A percentile compares a stretch with the other conserved stretches of the same genome.
Evolutionary conservation across 192 early-diverging fungal genomes (phyloP).

Genomic region (Diversispora epigaea): DNA sequence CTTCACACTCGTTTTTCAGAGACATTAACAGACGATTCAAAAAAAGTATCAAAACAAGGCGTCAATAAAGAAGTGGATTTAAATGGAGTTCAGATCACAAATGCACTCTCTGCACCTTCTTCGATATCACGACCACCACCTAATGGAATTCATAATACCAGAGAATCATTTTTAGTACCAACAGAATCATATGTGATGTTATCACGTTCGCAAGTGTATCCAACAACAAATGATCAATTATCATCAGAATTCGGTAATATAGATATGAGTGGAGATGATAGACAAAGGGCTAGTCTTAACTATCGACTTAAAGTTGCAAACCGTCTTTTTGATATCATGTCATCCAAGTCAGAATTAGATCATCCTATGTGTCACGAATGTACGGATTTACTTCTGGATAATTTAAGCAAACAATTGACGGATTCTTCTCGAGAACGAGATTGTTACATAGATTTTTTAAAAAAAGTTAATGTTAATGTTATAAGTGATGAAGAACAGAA

Average conservation of each 20-base stretch:
- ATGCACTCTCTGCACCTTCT: not conserved
- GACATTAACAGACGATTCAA: too few relatives aligned
- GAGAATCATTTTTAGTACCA: slow-evolving; percentile 29
- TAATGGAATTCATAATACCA: slow-evolving; percentile 2
- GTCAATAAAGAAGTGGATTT: not conserved
- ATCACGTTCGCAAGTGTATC: slow-evolving; percentile 50
- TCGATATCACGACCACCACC: slow-evolving; percentile 4
- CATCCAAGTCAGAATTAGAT: slow-evolving; percentile 66
- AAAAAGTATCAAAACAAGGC: not conserved
- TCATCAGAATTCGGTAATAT: slow-evolving; percentile 6
- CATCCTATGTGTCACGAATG: slow-evolving; percentile 93
- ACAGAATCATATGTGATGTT: slow-evolving; percentile 65
- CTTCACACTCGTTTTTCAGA: too few relatives aligned
- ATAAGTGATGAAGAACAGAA: slow-evolving; percentile 51
- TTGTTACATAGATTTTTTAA: slow-evolving; percentile 72
- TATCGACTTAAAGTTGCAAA: slow-evolving; percentile 63
- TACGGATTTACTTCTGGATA: slow-evolving; percentile 71
- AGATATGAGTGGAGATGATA: slow-evolving; percentile 16
- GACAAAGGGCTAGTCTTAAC: slow-evolving; percentile 34
- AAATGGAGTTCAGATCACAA: not conserved
- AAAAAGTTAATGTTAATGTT: slow-evolving; percentile 54
- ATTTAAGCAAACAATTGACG: slow-evolving; percentile 65
- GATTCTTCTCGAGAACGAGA: slow-evolving; percentile 74
- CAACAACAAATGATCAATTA: slow-evolving; percentile 15
- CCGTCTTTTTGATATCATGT: slow-evolving; percentile 76